Percentiles rank a stretch among this genome's conserved stretches.
Evolutionary conservation across 495 filamentous ascomycete genomes (phyloP).

Genomic region (Hyphodiscus hymeniophilus): DNA sequence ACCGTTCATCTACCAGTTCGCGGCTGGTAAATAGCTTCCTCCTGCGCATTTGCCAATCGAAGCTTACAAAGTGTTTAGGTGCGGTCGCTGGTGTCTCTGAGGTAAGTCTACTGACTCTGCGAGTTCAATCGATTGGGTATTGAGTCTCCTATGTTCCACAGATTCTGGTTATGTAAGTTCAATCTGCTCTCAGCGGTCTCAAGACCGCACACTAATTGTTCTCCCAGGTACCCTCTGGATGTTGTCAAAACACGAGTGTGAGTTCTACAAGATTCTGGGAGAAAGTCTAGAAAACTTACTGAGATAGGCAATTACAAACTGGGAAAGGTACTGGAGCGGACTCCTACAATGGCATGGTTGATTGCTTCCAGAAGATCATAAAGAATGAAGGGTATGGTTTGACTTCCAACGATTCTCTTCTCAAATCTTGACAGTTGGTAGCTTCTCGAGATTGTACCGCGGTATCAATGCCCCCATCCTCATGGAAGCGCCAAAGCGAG

Average conservation of each 20-base stretch:
- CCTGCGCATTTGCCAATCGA: slow-evolving; percentile 5
- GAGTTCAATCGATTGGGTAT: slow-evolving; percentile 13
- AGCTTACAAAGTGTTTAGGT: slow-evolving; percentile 31
- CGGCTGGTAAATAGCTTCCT: slow-evolving; percentile 48
- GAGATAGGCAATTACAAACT: slow-evolving; percentile 73
- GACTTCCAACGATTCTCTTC: not conserved
- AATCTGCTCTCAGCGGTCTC: not conserved
- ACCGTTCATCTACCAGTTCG: slow-evolving; percentile 80
- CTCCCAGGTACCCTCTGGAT: slow-evolving; percentile 97
- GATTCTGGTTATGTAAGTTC: slow-evolving; percentile 75
- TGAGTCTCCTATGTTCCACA: slow-evolving; percentile 34
- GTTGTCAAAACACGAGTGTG: slow-evolving; percentile 98
- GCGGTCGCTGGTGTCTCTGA: slow-evolving; percentile 90
- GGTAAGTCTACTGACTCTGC: slow-evolving; percentile 41
- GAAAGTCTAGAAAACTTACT: slow-evolving; percentile 20
- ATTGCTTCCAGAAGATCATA: slow-evolving; percentile 95
- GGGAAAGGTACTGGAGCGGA: slow-evolving; percentile 62
- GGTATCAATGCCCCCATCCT: slow-evolving; percentile 93
- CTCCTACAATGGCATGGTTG: slow-evolving; percentile 89
- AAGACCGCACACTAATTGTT: slow-evolving; percentile 1
- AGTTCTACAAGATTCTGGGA: slow-evolving; percentile 24
- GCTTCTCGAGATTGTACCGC: slow-evolving; percentile 83
- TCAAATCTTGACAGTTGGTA: slow-evolving; percentile 25
- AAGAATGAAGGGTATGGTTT: slow-evolving; percentile 73
- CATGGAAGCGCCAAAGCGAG: slow-evolving; percentile 98